Percentiles rank a stretch among this genome's conserved stretches.
Evolutionary conservation across 2,329 filamentous ascomycete genomes (phyloP).

Genomic region (Chaetomiaceae sp.): DNA sequence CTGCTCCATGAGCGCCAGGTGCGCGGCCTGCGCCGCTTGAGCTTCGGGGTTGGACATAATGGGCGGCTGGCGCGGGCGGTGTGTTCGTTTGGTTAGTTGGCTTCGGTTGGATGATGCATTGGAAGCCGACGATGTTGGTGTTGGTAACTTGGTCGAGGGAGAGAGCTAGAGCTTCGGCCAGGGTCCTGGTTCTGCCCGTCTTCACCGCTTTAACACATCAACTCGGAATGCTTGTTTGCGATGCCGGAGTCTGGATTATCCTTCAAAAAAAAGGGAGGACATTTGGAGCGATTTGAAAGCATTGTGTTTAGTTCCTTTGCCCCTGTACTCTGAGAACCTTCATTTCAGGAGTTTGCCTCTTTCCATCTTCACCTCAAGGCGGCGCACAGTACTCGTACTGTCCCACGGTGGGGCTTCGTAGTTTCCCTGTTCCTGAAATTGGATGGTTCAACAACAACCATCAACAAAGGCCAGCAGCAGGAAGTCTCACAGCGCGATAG

Average conservation of each 20-base stretch:
- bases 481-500: neutral
- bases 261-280: too few relatives aligned
- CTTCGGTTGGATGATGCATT: neutral
- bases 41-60: slow-evolving; percentile 51
- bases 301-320: too few relatives aligned
- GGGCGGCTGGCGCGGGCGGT: slow-evolving; percentile 7
- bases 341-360: too few relatives aligned
- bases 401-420: too few relatives aligned
- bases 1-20: slow-evolving; percentile 80
- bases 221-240: too few relatives aligned
- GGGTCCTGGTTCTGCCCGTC: slow-evolving; percentile 32
- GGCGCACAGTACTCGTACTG: too few relatives aligned
- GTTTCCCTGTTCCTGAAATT: too few relatives aligned
- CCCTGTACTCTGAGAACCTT: too few relatives aligned
- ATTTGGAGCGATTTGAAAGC: too few relatives aligned
- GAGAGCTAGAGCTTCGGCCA: slow-evolving; percentile 1
- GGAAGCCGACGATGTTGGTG: neutral
- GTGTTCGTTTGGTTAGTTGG: slow-evolving; percentile 1
- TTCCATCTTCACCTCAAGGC: too few relatives aligned
- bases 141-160: too few relatives aligned
- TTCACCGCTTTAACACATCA: slow-evolving; percentile 33
- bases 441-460: neutral
- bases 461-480: neutral
- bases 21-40: slow-evolving; percentile 73
- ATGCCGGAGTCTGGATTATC: too few relatives aligned